A percentile compares a stretch with the other conserved stretches of the same genome.
Conservation (phyloP, 768 basidiomycete species). For the Pulveroboletus sp. region DNA sequence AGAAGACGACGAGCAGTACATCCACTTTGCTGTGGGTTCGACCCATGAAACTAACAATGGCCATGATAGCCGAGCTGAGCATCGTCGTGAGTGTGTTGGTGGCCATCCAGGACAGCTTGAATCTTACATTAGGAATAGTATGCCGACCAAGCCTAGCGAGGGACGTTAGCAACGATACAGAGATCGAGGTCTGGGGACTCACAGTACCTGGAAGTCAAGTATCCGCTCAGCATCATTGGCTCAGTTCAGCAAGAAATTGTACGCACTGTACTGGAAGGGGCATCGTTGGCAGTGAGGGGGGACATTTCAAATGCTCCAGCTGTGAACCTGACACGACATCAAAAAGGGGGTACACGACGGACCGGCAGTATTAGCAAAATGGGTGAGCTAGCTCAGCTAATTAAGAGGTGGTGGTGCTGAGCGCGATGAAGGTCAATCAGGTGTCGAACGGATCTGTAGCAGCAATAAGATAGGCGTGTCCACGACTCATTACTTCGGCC, state of each 20-base stretch:
- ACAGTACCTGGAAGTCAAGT: conserved; percentile 13
- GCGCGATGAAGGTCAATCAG: no score
- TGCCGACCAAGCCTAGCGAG: conserved; percentile 16
- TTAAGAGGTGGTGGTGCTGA: no score
- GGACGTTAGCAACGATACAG: neutral
- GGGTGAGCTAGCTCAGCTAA: no score
- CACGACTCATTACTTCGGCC: no score
- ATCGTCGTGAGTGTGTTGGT: neutral
- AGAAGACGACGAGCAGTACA: conserved; percentile 10
- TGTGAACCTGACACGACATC: no score
- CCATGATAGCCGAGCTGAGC: conserved; percentile 19
- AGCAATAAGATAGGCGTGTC: no score
- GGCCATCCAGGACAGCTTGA: neutral
- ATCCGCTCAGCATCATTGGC: neutral
- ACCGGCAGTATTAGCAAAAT: neutral
- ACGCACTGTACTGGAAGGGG: conserved; percentile 16
- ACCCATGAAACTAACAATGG: conserved; percentile 4
- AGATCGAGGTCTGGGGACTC: neutral
- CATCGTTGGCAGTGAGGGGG: conserved; percentile 3
- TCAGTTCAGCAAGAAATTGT: neutral
- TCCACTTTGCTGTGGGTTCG: conserved; percentile 16
- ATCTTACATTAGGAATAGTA: conserved; percentile 19
- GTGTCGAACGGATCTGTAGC: no score
- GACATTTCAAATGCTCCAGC: neutral
- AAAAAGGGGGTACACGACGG: neutral